Evolutionary conservation across 2,329 filamentous ascomycete species (phyloP).

Genomic region (Colletotrichum sp.): DNA sequence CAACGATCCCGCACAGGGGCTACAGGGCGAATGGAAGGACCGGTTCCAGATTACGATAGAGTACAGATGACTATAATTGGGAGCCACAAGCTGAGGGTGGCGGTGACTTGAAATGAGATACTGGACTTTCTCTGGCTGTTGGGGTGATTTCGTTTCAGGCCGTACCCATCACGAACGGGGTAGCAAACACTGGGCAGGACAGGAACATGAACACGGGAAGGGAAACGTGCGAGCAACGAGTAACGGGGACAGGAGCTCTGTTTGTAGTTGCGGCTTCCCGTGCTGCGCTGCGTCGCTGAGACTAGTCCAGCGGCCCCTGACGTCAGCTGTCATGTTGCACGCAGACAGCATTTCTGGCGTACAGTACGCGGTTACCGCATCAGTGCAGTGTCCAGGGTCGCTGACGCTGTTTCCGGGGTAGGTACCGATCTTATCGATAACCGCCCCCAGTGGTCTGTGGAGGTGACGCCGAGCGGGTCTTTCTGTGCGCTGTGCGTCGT

Average conservation of each 20-base stretch:
- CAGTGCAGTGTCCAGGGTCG: conserved; percentile 5
- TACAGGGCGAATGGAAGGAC: neutral
- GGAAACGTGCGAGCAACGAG: neutral
- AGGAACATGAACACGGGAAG: neutral
- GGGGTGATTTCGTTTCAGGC: neutral
- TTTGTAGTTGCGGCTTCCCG: conserved; percentile 16
- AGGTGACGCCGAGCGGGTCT: neutral
- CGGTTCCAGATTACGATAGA: neutral
- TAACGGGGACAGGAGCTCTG: conserved; percentile 4
- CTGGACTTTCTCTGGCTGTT: neutral
- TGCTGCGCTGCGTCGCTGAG: neutral
- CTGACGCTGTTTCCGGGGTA: neutral
- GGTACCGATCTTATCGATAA: conserved; percentile 15
- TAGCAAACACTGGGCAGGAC: conserved; percentile 1
- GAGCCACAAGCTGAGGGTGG: neutral
- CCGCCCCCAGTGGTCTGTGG: neutral
- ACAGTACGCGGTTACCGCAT: conserved; percentile 2
- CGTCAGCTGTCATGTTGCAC: conserved; percentile 15
- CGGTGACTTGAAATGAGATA: neutral
- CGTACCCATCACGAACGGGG: neutral
- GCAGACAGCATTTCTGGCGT: neutral
- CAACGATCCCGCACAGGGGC: neutral
- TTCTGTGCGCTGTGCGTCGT: neutral
- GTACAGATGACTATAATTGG: neutral
- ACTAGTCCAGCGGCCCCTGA: neutral